Percentiles rank a stretch among this genome's conserved stretches.
Conservation (phyloP, 768 basidiomycete species). For the Boletales sp. region DNA sequence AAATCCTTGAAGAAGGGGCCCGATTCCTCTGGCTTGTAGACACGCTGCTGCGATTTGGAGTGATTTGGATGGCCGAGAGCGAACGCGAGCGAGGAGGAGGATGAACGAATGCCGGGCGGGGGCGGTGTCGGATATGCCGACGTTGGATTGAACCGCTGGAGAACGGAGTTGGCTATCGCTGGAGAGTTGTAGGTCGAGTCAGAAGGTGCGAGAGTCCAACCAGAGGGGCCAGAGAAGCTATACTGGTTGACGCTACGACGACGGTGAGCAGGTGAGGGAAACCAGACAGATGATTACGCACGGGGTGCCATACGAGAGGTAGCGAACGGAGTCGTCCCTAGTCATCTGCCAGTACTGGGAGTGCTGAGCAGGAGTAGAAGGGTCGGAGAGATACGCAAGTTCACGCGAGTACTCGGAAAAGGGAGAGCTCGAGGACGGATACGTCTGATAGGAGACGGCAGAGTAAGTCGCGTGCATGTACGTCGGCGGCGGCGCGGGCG, state of each 20-base stretch:
- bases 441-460: conserved; percentile 26
- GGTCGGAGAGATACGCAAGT: conserved; percentile 50
- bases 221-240: conserved; percentile 32
- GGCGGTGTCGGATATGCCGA: conserved; percentile 72
- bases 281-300: conserved; percentile 30
- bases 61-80: conserved; percentile 54
- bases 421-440: conserved; percentile 43
- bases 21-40: conserved; percentile 56
- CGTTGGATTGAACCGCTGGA: conserved; percentile 59
- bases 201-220: conserved; percentile 41
- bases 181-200: conserved; percentile 52
- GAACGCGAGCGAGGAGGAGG: conserved; percentile 71
- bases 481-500: conserved; percentile 57
- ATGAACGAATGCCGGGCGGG: conserved; percentile 55
- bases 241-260: conserved; percentile 23
- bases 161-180: conserved; percentile 59
- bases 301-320: conserved; percentile 53
- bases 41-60: conserved; percentile 21
- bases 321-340: conserved; percentile 56
- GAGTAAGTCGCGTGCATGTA: conserved; percentile 51
- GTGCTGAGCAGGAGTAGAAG: conserved; percentile 41
- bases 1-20: conserved; percentile 64
- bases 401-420: conserved; percentile 71
- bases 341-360: conserved; percentile 63
- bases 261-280: conserved; percentile 1